Conservation (phyloP, 177 flowering plant genomes). For the Vitis hybrid region DNA sequence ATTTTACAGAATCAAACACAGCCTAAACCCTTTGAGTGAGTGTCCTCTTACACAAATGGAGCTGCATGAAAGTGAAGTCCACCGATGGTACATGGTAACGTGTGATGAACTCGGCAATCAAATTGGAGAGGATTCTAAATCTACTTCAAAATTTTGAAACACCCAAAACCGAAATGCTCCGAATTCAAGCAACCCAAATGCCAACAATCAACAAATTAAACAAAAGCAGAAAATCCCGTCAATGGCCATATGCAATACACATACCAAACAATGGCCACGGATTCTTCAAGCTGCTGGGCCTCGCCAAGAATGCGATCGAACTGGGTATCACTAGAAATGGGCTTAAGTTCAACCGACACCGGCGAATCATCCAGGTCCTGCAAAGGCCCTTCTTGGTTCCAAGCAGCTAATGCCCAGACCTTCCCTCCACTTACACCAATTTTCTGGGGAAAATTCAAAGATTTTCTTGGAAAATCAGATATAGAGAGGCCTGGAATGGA, state of each 20-base stretch:
- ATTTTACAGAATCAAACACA: too few species aligned
- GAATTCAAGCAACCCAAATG: background rate
- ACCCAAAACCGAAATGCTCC: background rate
- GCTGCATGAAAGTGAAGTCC: too few species aligned
- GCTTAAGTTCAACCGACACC: conserved; percentile 44
- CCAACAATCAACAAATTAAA: background rate
- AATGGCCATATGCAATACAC: conserved; percentile 1
- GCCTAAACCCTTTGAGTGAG: too few species aligned
- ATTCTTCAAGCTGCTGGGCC: conserved; percentile 56
- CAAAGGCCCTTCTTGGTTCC: conserved; percentile 28
- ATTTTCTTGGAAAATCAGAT: conserved; percentile 10
- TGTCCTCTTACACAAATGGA: too few species aligned
- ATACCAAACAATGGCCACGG: conserved; percentile 62
- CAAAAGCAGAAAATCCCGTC: background rate
- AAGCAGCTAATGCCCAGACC: conserved; percentile 13
- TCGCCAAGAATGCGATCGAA: conserved; percentile 63
- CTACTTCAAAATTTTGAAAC: background rate
- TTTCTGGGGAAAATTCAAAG: conserved; percentile 6
- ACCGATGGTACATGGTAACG: too few species aligned
- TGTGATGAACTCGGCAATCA: background rate
- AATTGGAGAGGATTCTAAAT: background rate
- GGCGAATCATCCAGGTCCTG: conserved; percentile 46
- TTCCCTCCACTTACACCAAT: conserved; percentile 6
- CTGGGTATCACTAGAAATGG: conserved; percentile 52
- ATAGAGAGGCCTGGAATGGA: conserved; percentile 6